Base-by-base conservation (phyloP, 805 yeast species). In the Starmera amethionina region DNA sequence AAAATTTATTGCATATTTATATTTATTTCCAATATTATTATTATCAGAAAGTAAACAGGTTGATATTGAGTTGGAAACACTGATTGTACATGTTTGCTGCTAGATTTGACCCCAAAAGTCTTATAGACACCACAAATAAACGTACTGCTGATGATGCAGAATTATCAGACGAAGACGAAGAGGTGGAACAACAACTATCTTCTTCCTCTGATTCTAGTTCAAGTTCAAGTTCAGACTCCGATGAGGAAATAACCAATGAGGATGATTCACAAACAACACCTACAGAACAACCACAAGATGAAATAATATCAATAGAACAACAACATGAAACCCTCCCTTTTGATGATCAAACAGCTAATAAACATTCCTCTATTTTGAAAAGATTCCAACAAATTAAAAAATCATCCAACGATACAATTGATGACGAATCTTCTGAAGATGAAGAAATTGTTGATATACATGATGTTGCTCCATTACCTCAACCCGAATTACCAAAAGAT, bases 381-480 rank as follows among this genome's bases (percentile, higher is more conserved):
- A 34, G 40, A 19, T 22, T 35, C 15, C 14, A 34, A 16, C 16
- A 16, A 22, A 16, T 33, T 16, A 33, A 34, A 13, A 4, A 25
- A 19, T 19, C 16, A 22, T 10, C 37, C 18, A 19, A 12, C 12
- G 44, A 44, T 16, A 38, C 48, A 13, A 16, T 22, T 7, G 48
- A 49, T 1, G 39, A 41, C 3, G 51, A 39, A 1, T 49, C 38
- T n/a, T 49, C 48, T 4, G 56, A 49, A 8, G 55, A 42, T 8
- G 55, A 49, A 5, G 60, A 56, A n/a, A 54, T 46, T 4, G 44
- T 45, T 2, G 65, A 59, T 25, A 43, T 46, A 16, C 70, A 63
- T 51, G 69, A 63, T 35, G 58, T 90, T 33, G 79, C 72, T 6
- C 94, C 96, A 15, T 63, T 90, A 34, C 97, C 97, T 2, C 96